Evolutionary conservation across 345 rosid species (phyloP).

Genomic region (Boechera retrofracta): DNA sequence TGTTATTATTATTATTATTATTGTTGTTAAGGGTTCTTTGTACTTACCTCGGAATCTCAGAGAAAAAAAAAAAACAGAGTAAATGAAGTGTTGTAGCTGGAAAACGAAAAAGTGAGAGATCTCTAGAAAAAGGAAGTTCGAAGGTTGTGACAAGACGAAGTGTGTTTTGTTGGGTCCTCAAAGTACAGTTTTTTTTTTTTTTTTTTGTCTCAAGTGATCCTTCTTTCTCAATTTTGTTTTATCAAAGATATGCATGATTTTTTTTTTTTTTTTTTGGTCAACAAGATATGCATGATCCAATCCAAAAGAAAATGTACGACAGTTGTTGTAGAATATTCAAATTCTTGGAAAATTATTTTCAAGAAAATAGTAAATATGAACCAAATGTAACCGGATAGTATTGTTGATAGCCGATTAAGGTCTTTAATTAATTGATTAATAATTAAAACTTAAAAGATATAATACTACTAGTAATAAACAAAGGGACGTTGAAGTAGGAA

Average conservation of each 20-base stretch:
- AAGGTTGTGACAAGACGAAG: conserved; percentile 31
- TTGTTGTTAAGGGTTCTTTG: neutral
- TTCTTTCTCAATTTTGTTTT: conserved; percentile 4
- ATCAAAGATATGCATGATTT: neutral
- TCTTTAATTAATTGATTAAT: neutral
- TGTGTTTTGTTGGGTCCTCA: conserved; percentile 26
- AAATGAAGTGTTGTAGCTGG: conserved; percentile 10
- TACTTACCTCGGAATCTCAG: conserved; percentile 24
- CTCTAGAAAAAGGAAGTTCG: conserved; percentile 7
- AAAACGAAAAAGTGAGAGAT: conserved; percentile 24
- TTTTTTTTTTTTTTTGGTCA: neutral
- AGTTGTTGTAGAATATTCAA: too few species aligned
- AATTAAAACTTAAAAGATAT: too few species aligned
- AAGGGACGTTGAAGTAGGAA: neutral
- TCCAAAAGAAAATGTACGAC: neutral
- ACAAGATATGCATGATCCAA: neutral
- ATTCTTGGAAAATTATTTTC: neutral
- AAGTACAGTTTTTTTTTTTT: conserved; percentile 3
- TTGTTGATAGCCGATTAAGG: neutral
- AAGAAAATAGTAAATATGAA: neutral
- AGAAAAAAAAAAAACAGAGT: neutral
- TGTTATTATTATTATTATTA: too few species aligned
- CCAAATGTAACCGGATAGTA: neutral
- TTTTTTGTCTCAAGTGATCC: conserved; percentile 13
- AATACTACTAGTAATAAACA: too few species aligned